Evolutionary conservation across 352 stramenopile genomes (phyloP).

Genomic region (Phytophthora tubulina): DNA sequence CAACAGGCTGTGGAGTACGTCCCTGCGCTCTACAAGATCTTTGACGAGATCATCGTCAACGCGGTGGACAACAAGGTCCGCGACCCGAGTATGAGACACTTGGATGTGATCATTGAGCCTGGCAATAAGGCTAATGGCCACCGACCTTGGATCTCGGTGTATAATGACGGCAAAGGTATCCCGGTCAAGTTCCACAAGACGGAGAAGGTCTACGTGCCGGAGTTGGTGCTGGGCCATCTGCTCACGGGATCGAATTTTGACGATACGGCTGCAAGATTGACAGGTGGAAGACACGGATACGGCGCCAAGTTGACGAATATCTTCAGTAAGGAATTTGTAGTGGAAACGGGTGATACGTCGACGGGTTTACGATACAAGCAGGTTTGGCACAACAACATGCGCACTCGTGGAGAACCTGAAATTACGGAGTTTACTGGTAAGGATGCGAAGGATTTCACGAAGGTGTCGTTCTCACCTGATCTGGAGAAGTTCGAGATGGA

Average conservation of each 20-base stretch:
- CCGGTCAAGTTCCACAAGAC: conserved; percentile 97
- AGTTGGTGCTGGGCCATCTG: conserved; percentile 99
- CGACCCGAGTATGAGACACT: conserved; percentile 75
- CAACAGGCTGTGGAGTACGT: conserved; percentile 84
- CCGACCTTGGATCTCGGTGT: conserved; percentile 94
- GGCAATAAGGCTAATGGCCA: conserved; percentile 66
- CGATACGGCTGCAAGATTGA: conserved; percentile 97
- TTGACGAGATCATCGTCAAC: conserved; percentile 99
- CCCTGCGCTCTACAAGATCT: conserved; percentile 98
- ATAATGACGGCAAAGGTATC: conserved; percentile 99
- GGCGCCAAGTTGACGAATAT: conserved; percentile 99
- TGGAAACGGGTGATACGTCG: conserved; percentile 97
- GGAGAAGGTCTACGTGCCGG: conserved; percentile 97
- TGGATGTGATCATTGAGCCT: conserved; percentile 80
- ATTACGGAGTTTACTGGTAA: conserved; percentile 83
- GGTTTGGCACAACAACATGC: conserved; percentile 98
- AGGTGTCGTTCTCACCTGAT: conserved; percentile 98
- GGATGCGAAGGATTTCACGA: conserved; percentile 94
- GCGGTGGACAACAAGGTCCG: conserved; percentile 96
- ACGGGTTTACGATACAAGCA: conserved; percentile 89
- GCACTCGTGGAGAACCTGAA: conserved; percentile 84
- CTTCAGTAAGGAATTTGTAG: conserved; percentile 98
- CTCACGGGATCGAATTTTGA: conserved; percentile 99
- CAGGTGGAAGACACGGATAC: conserved; percentile 96
- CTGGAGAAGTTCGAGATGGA: conserved; percentile 97